phyloP scores from a whole-genome alignment of 2,329 filamentous ascomycete genomes.

The Fusarium nisikadoi region DNA sequence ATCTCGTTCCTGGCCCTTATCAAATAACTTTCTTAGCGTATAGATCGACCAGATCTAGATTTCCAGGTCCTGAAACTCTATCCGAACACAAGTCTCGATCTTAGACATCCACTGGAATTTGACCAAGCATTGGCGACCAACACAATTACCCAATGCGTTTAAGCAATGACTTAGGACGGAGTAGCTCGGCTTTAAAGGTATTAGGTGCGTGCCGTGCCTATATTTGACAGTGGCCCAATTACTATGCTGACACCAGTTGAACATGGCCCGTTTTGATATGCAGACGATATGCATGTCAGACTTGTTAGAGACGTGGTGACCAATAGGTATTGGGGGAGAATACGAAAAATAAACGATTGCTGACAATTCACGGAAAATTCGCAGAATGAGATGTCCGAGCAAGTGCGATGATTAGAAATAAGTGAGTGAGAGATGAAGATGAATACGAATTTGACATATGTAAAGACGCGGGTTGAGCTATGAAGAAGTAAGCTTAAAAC shows the following conservation, averaged over 20 bases:
- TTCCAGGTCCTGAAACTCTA: conserved; percentile 13
- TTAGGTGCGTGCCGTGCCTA: neutral
- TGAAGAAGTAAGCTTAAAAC: fast-evolving
- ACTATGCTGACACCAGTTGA: neutral
- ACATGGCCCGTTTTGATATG: neutral
- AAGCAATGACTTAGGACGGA: neutral
- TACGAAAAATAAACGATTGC: neutral
- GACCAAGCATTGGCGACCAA: conserved; percentile 1
- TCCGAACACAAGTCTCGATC: neutral
- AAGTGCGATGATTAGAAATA: neutral
- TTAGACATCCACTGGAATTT: conserved; percentile 20
- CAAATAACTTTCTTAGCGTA: neutral
- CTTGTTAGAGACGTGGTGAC: neutral
- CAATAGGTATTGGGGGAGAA: neutral
- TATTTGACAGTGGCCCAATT: neutral
- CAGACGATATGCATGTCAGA: neutral
- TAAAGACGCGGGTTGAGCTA: neutral
- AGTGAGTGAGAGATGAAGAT: too few relatives aligned
- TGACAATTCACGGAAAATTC: conserved; percentile 7
- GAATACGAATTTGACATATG: neutral
- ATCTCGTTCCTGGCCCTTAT: conserved; percentile 10
- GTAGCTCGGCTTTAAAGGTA: neutral
- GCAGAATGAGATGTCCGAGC: neutral
- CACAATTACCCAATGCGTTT: conserved; percentile 7
- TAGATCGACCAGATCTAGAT: neutral